These are phyloP conservation scores for Trypanosoma grayi DNA, from an alignment of 208 protist species.

Conservation along the genomic window DNA sequence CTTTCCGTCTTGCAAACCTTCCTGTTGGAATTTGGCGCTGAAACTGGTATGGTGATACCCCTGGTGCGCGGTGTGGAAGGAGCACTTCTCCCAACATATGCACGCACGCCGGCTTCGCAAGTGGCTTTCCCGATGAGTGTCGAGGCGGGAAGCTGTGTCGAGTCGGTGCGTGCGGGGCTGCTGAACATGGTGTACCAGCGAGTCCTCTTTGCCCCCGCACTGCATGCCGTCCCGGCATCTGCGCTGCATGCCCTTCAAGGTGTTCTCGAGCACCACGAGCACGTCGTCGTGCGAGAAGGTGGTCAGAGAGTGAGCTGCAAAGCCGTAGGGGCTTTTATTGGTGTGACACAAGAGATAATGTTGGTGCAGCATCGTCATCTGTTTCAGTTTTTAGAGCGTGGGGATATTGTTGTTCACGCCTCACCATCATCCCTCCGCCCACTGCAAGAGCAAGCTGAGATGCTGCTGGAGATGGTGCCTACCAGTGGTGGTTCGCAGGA, in stretches of 20 bases:
- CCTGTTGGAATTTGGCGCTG: slow-evolving; percentile 13
- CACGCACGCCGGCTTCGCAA: slow-evolving; percentile 8
- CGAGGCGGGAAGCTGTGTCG: slow-evolving; percentile 8
- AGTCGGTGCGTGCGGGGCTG: slow-evolving; percentile 22
- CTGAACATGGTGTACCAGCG: slow-evolving; percentile 20
- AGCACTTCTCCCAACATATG: slow-evolving; percentile 20
- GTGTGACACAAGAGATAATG: slow-evolving; percentile 30
- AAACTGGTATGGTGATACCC: slow-evolving; percentile 19
- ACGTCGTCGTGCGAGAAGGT: slow-evolving; percentile 60
- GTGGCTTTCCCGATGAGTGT: slow-evolving; percentile 4
- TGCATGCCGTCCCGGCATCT: slow-evolving; percentile 11
- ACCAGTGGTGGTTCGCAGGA: slow-evolving; percentile 9
- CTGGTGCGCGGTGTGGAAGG: slow-evolving; percentile 19
- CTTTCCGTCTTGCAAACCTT: slow-evolving; percentile 15
- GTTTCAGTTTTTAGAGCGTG: slow-evolving; percentile 65
- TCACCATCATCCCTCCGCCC: slow-evolving; percentile 18
- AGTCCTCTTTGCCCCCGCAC: slow-evolving; percentile 18
- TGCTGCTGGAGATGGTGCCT: slow-evolving; percentile 20
- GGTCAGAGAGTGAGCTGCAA: slow-evolving; percentile 47
- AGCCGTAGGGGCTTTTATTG: slow-evolving; percentile 36
- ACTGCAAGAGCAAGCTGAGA: slow-evolving; percentile 5
- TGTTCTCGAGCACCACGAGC: slow-evolving; percentile 11
- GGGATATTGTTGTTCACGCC: slow-evolving; percentile 56
- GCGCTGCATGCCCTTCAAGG: slow-evolving; percentile 16
- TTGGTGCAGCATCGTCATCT: slow-evolving; percentile 36